Percentiles rank a stretch among this genome's conserved stretches.
These are phyloP conservation scores for Aspergillus ellipticus DNA, from an alignment of 495 filamentous ascomycete species.

Conservation along the genomic window DNA sequence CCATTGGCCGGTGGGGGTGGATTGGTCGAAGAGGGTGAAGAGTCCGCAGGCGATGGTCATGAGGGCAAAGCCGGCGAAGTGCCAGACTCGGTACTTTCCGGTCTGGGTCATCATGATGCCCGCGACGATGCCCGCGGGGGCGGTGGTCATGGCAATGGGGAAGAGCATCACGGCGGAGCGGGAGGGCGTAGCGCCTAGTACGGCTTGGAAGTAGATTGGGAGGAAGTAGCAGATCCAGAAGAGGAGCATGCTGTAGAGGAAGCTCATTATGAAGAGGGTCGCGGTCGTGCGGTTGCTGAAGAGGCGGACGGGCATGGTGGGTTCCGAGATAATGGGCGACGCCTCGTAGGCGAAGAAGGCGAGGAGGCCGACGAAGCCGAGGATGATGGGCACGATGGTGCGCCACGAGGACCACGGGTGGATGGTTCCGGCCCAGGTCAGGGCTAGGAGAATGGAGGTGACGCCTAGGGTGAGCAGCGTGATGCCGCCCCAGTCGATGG, in stretches of 20 bases:
- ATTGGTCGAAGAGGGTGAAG: not conserved
- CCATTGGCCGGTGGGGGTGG: not conserved
- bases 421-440: slow-evolving; percentile 48
- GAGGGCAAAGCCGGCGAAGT: not conserved
- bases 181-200: not conserved
- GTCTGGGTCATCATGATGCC: not conserved
- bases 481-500: slow-evolving; percentile 49
- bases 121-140: not conserved
- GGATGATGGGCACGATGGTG: slow-evolving; percentile 45
- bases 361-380: slow-evolving; percentile 38
- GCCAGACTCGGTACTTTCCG: not conserved
- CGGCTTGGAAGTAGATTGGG: not conserved
- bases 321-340: slow-evolving; percentile 19
- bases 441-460: slow-evolving; percentile 44
- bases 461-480: slow-evolving; percentile 45
- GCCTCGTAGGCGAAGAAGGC: slow-evolving; percentile 31
- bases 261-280: slow-evolving; percentile 19
- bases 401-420: slow-evolving; percentile 43
- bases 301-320: slow-evolving; percentile 38
- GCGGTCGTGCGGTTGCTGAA: slow-evolving; percentile 28
- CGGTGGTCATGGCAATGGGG: not conserved
- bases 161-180: not conserved
- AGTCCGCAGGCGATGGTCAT: not conserved
- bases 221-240: slow-evolving; percentile 6
- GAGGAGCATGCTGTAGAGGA: slow-evolving; percentile 9